A percentile compares a stretch with the other conserved stretches of the same genome.
phyloP scores from a whole-genome alignment of 73 alveolate genomes.

The Paramecium primaurelia region DNA sequence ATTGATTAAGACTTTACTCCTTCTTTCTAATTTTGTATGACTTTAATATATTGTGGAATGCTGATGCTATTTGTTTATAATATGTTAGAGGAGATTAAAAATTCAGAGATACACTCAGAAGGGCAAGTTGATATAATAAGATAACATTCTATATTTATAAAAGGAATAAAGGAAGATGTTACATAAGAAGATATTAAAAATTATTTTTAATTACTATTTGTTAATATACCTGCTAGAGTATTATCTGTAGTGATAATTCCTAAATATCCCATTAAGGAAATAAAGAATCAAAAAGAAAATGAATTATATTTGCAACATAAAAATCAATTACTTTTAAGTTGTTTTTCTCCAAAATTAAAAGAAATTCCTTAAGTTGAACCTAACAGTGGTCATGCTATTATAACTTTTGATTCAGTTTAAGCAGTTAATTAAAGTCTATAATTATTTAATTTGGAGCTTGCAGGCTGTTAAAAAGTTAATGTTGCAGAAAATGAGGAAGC shows the following conservation, averaged over 20 bases:
- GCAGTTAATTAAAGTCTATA: conserved; percentile 63
- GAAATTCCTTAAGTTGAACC: neutral
- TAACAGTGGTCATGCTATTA: conserved; percentile 90
- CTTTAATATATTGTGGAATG: neutral
- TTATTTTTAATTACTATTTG: neutral
- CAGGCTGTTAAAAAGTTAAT: conserved; percentile 49
- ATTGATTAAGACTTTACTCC: conserved; percentile 14
- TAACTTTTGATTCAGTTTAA: conserved; percentile 77
- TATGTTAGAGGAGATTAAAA: neutral
- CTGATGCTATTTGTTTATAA: neutral
- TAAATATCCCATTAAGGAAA: conserved; percentile 1
- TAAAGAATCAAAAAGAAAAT: neutral
- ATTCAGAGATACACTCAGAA: neutral
- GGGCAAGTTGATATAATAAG: neutral
- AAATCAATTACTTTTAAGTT: neutral
- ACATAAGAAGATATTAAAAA: neutral
- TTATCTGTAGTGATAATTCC: neutral
- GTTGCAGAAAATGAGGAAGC: neutral
- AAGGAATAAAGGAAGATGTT: neutral
- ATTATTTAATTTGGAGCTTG: neutral
- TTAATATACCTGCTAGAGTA: neutral
- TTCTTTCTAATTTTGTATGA: neutral
- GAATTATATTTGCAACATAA: neutral
- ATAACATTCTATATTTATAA: neutral
- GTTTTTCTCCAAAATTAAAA: neutral